These are phyloP conservation scores for Triadica sebifera DNA, from an alignment of 345 rosid genomes.

Conservation along the genomic window DNA sequence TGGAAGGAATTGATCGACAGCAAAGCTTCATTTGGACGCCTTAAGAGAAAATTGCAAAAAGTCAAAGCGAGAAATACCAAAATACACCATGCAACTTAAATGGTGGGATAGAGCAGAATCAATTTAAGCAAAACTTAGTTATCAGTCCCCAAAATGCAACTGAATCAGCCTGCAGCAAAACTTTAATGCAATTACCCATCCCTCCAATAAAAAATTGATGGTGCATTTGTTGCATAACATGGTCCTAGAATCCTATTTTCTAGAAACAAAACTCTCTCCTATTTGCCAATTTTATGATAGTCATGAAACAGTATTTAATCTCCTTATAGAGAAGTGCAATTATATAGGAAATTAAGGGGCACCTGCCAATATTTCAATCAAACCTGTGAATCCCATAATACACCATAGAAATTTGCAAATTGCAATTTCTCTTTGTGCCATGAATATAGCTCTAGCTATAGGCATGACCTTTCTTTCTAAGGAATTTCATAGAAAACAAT, in stretches of 20 bases:
- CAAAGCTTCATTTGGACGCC: constrained; percentile 98
- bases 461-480: neutral
- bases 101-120: neutral
- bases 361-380: neutral
- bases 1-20: constrained; percentile 92
- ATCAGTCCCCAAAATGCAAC: neutral
- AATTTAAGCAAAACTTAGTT: neutral
- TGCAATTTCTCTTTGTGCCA: neutral
- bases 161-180: neutral
- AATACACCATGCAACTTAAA: neutral
- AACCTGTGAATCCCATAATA: neutral
- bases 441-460: neutral
- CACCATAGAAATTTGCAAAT: neutral
- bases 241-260: neutral
- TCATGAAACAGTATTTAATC: constrained; percentile 6
- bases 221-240: neutral
- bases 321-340: too few relatives aligned
- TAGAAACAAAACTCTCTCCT: neutral
- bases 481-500: neutral
- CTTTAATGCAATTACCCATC: too few relatives aligned
- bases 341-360: neutral
- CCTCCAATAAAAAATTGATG: neutral
- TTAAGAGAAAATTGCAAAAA: constrained; percentile 23
- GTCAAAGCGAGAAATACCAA: neutral
- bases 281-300: neutral